phyloP scores from a whole-genome alignment of 768 basidiomycete species.

The Tulasnella sp. region DNA sequence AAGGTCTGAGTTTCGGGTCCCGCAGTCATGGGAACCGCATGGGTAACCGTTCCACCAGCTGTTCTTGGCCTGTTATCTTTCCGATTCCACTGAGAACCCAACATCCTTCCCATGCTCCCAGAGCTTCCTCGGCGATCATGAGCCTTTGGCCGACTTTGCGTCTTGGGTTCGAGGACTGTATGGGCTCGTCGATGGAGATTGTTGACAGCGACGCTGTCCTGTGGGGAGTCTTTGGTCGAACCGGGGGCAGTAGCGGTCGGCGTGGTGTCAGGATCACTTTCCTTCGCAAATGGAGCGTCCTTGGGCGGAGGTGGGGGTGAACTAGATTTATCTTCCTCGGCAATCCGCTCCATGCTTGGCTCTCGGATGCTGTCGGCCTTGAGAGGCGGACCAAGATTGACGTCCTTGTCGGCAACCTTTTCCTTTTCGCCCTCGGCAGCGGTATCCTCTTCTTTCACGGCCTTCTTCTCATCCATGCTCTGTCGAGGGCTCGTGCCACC shows the following conservation, averaged over 20 bases:
- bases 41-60: background rate
- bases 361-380: background rate
- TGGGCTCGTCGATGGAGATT: constrained; percentile 64
- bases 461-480: constrained; percentile 5
- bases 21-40: background rate
- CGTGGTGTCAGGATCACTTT: background rate
- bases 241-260: background rate
- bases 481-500: constrained; percentile 1
- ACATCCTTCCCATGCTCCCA: constrained; percentile 45
- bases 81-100: constrained; percentile 45
- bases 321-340: constrained; percentile 26
- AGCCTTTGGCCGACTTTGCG: constrained; percentile 39
- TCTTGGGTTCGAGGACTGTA: constrained; percentile 62
- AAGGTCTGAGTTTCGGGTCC: background rate
- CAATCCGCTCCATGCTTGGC: constrained; percentile 12
- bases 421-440: constrained; percentile 29
- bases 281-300: background rate
- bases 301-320: background rate
- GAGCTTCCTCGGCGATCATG: constrained; percentile 75
- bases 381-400: background rate
- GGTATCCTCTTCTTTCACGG: constrained; percentile 18
- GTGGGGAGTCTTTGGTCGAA: constrained; percentile 41
- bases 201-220: constrained; percentile 31
- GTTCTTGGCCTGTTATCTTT: constrained; percentile 37
- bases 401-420: constrained; percentile 35